Evolutionary conservation across 75 land plant species (phyloP), one percentile per base, ranked within the genome.

Genomic region (Picea glauca): DNA sequence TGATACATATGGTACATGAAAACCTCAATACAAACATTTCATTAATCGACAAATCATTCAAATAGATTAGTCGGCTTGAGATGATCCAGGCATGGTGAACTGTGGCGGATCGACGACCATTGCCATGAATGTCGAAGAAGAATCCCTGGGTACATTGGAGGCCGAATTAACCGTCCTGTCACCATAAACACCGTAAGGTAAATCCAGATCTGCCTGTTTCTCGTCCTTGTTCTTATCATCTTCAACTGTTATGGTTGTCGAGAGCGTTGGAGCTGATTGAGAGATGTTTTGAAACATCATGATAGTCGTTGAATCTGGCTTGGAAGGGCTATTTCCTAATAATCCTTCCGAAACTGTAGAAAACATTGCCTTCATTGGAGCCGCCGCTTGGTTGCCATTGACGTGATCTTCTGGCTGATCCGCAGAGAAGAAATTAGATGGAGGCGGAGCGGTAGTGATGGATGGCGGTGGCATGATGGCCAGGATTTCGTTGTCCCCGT

Each of bases 391-490:
- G 40, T 2, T 68, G n/a, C 40, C 7, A 38, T 14, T 6, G 20
- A 5, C 14, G 32, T 35, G 56, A 50, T 9, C 11, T 9, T 50
- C 56, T 50, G 62, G 18, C 6, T 60, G 62, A 60, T 20, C 62
- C 20, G 62, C n/a, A 60, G 21, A n/a, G 21, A 60, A 60, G 18
- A 18, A 60, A 50, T 50, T 50, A 50, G 56, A 50, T 9, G 12
- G 12, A 50, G 56, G 56, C 21, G 62, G 21, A 60, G 62, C 21
- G 62, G 21, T 5, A 12, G 62, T 17, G n/a, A 18, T 60, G 61
- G 60, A 26, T 26, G 78, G 78, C 13, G 38, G 60, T 3, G 78
- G 60, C 58, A 54, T 43, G 76, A 75, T 76, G 26, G 63, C 62
- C 38, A 58, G 31, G 78, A 58, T 60, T 26, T 76, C 63, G 33